These are phyloP conservation scores for Casuarina cunninghamiana DNA, from an alignment of 306 rosid species.

Conservation along the genomic window DNA sequence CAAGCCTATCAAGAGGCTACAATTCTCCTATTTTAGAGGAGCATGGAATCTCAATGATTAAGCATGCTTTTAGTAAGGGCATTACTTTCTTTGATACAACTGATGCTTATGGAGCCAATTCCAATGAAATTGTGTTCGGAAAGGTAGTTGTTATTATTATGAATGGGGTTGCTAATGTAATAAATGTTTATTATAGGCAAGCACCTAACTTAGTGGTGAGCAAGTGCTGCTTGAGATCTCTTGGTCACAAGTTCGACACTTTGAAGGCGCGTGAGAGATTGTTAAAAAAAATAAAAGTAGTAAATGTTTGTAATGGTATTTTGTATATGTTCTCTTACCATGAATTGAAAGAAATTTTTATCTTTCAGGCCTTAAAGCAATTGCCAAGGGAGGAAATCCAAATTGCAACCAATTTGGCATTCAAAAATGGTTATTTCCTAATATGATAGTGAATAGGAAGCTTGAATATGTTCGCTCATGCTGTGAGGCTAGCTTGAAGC, in stretches of 20 bases:
- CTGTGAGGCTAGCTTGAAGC: conserved; percentile 75
- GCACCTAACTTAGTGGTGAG: too few species aligned
- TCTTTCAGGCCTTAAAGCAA: conserved; percentile 59
- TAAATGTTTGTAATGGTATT: neutral
- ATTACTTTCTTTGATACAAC: conserved; percentile 47
- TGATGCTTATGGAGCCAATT: conserved; percentile 33
- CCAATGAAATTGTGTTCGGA: conserved; percentile 40
- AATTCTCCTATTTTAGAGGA: conserved; percentile 35
- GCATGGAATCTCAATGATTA: conserved; percentile 27
- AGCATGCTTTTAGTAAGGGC: conserved; percentile 31
- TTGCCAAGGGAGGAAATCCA: conserved; percentile 68
- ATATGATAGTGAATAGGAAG: conserved; percentile 44
- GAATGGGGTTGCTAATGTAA: too few species aligned
- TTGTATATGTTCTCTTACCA: neutral
- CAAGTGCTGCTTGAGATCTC: too few species aligned
- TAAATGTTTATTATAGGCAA: too few species aligned
- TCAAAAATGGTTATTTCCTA: neutral
- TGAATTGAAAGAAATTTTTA: neutral
- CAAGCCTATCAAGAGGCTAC: conserved; percentile 32
- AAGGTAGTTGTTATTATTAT: too few species aligned
- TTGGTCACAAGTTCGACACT: too few species aligned
- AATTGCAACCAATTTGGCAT: conserved; percentile 84
- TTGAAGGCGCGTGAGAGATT: too few species aligned
- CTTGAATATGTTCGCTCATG: conserved; percentile 70
- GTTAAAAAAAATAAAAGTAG: too few species aligned